Base-by-base conservation (phyloP, 2,329 filamentous ascomycete species). In the Cryphonectria parasitica region DNA sequence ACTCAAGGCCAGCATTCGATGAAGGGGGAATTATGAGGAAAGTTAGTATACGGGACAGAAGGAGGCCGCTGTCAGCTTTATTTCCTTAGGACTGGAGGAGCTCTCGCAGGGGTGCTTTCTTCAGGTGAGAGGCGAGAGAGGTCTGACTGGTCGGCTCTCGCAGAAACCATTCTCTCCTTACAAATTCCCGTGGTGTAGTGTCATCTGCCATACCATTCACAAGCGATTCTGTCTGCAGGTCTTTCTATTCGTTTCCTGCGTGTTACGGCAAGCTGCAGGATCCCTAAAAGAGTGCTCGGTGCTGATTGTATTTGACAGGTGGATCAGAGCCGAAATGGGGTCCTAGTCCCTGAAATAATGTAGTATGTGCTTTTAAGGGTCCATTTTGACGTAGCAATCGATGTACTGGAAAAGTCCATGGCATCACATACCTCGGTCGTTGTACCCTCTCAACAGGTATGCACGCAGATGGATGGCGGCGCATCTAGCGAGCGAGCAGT, bases 221-320 rank as follows among this genome's bases (percentile, higher is more conserved):
- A 22, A 25, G 41, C 13, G 41, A 43, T 43, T 3, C 41, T 43
- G 41, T 19, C 41, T 43, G 13, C 41, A 17, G 41, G 7, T 8
- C 17, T 22, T 45, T 45, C 19, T 45, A 2, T 45, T 36, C 56
- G 19, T 7, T 22, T 2, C 56, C 10, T 36, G 56, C 22, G 17
- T 17, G 28, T 36, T 31, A 22, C 56, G 56, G 31, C 56, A 17
- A 17, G 34, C 56, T 17, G 56, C 28, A 60, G 17, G 19, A 61
- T n/a, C 58, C 58, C 58, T 61, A 34, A 31, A 31, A 39, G 58
- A 13, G 10, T n/a, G 58, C 54, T 58, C 54, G 54, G 54, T 58
- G 54, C 11, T 34, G 54, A 25, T 17, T 22, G 19, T 39, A 22
- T n/a, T 22, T 39, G 58, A 25, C 58, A 61, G 58, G 58, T 61